Percentiles rank a stretch among this genome's conserved stretches.
These are phyloP conservation scores for Ceratobasidium theobromae DNA, from an alignment of 1,284 basidiomycete species.

Conservation along the genomic window DNA sequence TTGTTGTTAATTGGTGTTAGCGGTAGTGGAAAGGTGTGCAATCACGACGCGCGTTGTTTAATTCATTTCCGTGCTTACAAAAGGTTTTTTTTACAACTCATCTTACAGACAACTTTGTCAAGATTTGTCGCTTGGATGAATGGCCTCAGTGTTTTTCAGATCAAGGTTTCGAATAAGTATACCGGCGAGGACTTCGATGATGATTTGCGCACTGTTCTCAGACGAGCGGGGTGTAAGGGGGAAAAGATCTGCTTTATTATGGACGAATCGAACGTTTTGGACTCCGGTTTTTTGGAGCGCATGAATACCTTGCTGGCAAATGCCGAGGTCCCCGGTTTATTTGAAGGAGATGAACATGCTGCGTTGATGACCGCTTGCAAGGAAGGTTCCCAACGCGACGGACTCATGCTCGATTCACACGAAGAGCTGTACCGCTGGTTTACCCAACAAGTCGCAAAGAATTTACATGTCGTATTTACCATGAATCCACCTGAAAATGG, in stretches of 20 bases:
- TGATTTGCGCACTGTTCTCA: slow-evolving; percentile 89
- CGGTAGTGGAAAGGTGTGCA: slow-evolving; percentile 89
- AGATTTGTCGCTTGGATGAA: slow-evolving; percentile 99
- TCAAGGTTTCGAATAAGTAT: slow-evolving; percentile 99
- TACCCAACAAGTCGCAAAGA: slow-evolving; percentile 93
- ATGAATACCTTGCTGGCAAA: slow-evolving; percentile 99
- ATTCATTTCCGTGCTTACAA: background rate
- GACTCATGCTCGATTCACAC: slow-evolving; percentile 95
- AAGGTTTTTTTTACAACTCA: slow-evolving; percentile 29
- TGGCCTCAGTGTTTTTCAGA: slow-evolving; percentile 96
- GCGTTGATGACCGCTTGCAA: slow-evolving; percentile 98
- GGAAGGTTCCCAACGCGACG: slow-evolving; percentile 96
- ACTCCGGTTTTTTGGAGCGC: slow-evolving; percentile 96
- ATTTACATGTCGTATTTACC: slow-evolving; percentile 96
- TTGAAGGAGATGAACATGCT: slow-evolving; percentile 96
- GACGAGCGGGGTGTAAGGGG: slow-evolving; percentile 94
- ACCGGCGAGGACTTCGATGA: slow-evolving; percentile 98
- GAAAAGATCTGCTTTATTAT: slow-evolving; percentile 99
- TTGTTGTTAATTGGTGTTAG: slow-evolving; percentile 95
- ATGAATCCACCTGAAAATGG: slow-evolving; percentile 99
- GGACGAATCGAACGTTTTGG: slow-evolving; percentile 99
- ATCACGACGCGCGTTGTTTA: background rate
- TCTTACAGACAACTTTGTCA: slow-evolving; percentile 84
- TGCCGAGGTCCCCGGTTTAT: slow-evolving; percentile 98
- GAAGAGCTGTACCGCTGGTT: slow-evolving; percentile 98